Percentiles rank a stretch among this genome's conserved stretches.
Evolutionary conservation across 2,329 filamentous ascomycete genomes (phyloP).

Genomic region (Juglanconis sp.): DNA sequence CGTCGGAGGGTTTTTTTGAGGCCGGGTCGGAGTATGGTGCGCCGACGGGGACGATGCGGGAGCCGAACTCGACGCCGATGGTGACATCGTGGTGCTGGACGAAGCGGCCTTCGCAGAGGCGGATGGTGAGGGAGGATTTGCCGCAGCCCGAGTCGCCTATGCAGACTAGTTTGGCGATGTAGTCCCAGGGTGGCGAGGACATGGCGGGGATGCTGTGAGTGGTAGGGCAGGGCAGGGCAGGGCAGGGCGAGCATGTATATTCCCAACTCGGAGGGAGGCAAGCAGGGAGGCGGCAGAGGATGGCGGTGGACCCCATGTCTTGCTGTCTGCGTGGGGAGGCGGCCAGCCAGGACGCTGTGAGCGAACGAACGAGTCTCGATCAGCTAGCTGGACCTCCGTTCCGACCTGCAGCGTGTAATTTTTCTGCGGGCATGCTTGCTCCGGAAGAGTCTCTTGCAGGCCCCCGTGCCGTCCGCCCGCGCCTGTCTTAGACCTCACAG

Average conservation of each 20-base stretch:
- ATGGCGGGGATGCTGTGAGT: slow-evolving; percentile 33
- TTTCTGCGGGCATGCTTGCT: no score
- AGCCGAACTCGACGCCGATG: slow-evolving; percentile 95
- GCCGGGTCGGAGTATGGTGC: slow-evolving; percentile 63
- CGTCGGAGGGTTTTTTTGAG: slow-evolving; percentile 14
- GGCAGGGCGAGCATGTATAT: neutral
- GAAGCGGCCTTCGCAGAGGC: slow-evolving; percentile 95
- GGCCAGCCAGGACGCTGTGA: no score
- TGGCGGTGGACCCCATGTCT: no score
- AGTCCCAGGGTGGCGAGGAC: slow-evolving; percentile 81
- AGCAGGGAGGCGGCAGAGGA: no score
- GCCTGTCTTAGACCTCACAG: no score
- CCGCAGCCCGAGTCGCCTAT: slow-evolving; percentile 95
- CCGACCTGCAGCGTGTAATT: no score
- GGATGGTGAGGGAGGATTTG: slow-evolving; percentile 90
- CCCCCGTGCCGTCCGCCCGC: no score
- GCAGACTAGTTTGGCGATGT: slow-evolving; percentile 97
- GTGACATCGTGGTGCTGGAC: slow-evolving; percentile 93
- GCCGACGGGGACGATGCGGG: slow-evolving; percentile 85
- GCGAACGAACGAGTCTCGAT: no score
- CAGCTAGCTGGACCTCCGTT: no score
- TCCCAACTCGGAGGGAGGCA: no score
- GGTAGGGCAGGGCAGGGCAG: slow-evolving; percentile 7
- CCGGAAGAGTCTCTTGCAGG: no score
- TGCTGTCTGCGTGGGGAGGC: no score